Conservation (phyloP, 148 eudicot genomes). For the Heliamphora exappendiculata region DNA sequence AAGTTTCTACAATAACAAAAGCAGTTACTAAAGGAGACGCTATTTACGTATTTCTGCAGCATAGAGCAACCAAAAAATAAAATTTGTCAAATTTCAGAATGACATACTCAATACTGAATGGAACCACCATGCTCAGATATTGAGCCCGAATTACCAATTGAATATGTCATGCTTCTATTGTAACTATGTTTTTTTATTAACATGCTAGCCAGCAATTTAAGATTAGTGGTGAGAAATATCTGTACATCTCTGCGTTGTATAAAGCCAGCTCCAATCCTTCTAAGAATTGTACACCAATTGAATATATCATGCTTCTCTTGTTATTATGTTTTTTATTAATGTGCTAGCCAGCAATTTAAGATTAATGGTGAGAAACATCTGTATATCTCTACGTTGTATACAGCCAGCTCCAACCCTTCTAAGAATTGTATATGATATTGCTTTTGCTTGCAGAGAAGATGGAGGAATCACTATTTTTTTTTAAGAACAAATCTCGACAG, state of each 20-base stretch:
- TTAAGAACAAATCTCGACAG: not conserved
- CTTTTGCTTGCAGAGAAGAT: not conserved
- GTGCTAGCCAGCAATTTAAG: not conserved
- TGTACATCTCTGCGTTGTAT: too few species aligned
- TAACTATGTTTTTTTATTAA: too few species aligned
- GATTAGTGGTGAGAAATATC: too few species aligned
- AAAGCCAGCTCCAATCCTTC: too few species aligned
- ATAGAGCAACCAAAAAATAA: not conserved
- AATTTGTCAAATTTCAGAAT: not conserved
- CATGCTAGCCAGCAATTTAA: too few species aligned
- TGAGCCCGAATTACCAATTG: not conserved
- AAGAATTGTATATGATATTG: not conserved
- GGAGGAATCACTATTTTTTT: not conserved
- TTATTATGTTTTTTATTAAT: not conserved
- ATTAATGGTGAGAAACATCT: not conserved
- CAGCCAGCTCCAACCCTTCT: not conserved
- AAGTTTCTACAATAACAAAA: too few species aligned
- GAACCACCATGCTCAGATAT: not conserved
- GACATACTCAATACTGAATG: not conserved
- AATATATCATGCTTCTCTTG: not conserved
- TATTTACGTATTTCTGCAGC: too few species aligned
- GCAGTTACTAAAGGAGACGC: too few species aligned
- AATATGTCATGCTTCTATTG: too few species aligned
- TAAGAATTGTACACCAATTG: too few species aligned
- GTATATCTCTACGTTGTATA: not conserved